Conservation (phyloP, 78 protist species). For the Dictyostelium capitatum region DNA sequence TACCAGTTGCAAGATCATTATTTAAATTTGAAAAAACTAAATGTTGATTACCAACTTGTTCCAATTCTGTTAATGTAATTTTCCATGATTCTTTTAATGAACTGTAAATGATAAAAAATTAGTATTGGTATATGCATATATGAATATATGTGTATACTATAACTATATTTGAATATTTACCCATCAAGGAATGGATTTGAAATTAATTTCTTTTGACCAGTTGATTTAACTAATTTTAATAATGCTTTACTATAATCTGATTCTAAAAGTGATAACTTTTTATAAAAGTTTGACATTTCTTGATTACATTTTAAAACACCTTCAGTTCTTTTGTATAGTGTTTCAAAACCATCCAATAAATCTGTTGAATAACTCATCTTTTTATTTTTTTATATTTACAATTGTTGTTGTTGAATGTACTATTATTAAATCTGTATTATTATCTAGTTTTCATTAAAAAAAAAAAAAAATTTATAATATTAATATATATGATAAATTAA, state of each 20-base stretch:
- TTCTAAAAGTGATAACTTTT: constrained; percentile 60
- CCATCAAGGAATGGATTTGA: constrained; percentile 68
- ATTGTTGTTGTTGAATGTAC: neutral
- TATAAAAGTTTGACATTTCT: constrained; percentile 63
- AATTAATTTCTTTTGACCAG: constrained; percentile 71
- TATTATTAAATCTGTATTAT: neutral
- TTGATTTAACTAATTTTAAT: constrained; percentile 68
- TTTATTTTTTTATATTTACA: constrained; percentile 2
- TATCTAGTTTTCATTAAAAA: neutral
- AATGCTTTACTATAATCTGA: constrained; percentile 59
- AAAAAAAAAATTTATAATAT: neutral
- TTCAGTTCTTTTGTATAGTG: constrained; percentile 73
- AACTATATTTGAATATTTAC: neutral
- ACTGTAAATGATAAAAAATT: neutral
- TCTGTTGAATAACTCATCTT: constrained; percentile 66
- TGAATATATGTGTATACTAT: neutral
- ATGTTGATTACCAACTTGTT: constrained; percentile 47
- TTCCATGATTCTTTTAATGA: constrained; percentile 66
- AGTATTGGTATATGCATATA: too few species aligned
- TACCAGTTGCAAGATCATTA: constrained; percentile 55
- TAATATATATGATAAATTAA: too few species aligned
- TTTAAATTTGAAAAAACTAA: constrained; percentile 16
- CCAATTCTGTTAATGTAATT: constrained; percentile 36
- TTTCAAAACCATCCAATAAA: constrained; percentile 69
- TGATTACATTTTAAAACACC: constrained; percentile 75